Percentiles rank a stretch among this genome's conserved stretches.
These are phyloP conservation scores for Glaciozyma antarctica DNA, from an alignment of 768 basidiomycete genomes.

Conservation along the genomic window DNA sequence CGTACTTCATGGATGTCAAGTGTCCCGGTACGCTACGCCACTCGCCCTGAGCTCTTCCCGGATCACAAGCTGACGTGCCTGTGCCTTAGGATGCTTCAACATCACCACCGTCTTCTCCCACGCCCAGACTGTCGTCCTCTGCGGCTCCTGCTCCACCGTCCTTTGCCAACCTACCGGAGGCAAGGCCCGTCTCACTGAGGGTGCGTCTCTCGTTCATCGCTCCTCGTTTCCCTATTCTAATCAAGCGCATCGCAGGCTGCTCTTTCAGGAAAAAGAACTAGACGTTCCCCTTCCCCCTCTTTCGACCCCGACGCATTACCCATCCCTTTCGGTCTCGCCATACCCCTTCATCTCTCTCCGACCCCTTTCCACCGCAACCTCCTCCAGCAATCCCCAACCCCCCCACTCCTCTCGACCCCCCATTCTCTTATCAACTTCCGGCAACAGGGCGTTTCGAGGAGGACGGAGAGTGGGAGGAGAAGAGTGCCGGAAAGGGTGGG, in stretches of 20 bases:
- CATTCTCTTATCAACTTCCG: too few relatives aligned
- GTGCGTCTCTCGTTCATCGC: constrained; percentile 46
- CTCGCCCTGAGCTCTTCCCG: not conserved
- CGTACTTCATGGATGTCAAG: constrained; percentile 99
- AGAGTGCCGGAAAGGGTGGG: too few relatives aligned
- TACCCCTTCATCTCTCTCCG: not conserved
- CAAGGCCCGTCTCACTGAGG: constrained; percentile 94
- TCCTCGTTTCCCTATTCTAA: not conserved
- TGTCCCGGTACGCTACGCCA: constrained; percentile 68
- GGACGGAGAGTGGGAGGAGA: too few relatives aligned
- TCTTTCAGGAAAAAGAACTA: constrained; percentile 88
- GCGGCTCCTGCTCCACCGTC: constrained; percentile 81
- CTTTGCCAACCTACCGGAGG: constrained; percentile 98
- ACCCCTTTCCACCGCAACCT: not conserved
- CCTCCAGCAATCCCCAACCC: not conserved
- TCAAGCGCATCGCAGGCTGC: constrained; percentile 52
- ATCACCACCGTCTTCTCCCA: constrained; percentile 99
- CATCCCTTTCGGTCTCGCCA: too few relatives aligned
- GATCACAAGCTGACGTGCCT: not conserved
- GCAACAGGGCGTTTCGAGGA: too few relatives aligned
- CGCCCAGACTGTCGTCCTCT: constrained; percentile 93
- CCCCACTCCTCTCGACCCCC: not conserved
- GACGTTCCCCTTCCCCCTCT: constrained; percentile 18
- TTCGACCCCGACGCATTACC: not conserved
- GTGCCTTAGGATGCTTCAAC: constrained; percentile 66